Evolutionary conservation across 495 filamentous ascomycete species (phyloP).

Genomic region (Hypoxylon trugodes): DNA sequence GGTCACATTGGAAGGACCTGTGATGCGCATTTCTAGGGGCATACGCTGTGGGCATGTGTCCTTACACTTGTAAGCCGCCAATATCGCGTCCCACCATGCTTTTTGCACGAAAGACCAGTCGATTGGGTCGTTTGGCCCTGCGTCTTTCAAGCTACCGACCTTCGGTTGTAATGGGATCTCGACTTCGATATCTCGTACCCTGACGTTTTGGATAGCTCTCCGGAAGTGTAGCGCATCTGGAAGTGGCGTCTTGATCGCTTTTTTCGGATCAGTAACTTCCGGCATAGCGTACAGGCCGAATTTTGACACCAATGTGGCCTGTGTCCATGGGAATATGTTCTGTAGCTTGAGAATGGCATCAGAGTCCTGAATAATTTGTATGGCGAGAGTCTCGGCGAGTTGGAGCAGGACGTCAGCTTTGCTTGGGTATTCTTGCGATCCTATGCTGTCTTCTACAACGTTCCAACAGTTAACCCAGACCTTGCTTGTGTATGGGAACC

Average conservation of each 20-base stretch:
- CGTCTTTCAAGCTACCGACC: conserved; percentile 20
- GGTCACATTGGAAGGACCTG: conserved; percentile 57
- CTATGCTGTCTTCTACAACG: conserved; percentile 44
- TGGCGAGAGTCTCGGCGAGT: conserved; percentile 47
- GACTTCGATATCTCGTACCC: conserved; percentile 60
- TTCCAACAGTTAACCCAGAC: conserved; percentile 63
- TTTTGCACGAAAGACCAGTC: conserved; percentile 54
- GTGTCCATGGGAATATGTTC: conserved; percentile 30
- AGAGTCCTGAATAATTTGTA: conserved; percentile 34
- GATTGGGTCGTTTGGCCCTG: conserved; percentile 42
- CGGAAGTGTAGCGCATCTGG: conserved; percentile 63
- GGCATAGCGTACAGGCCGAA: conserved; percentile 49
- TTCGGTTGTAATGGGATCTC: conserved; percentile 56
- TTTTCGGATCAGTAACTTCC: conserved; percentile 10
- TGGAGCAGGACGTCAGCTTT: conserved; percentile 51
- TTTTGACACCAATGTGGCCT: conserved; percentile 46
- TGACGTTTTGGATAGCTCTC: conserved; percentile 62
- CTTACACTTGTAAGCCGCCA: conserved; percentile 51
- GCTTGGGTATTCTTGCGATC: conserved; percentile 52
- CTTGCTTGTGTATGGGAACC: conserved; percentile 60
- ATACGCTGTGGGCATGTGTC: conserved; percentile 58
- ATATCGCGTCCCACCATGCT: conserved; percentile 65
- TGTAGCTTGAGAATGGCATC: conserved; percentile 28
- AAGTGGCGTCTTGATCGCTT: conserved; percentile 53
- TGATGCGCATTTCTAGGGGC: conserved; percentile 62